Conservation (phyloP, 2,329 filamentous ascomycete genomes). For the Diaporthe ilicicola region DNA sequence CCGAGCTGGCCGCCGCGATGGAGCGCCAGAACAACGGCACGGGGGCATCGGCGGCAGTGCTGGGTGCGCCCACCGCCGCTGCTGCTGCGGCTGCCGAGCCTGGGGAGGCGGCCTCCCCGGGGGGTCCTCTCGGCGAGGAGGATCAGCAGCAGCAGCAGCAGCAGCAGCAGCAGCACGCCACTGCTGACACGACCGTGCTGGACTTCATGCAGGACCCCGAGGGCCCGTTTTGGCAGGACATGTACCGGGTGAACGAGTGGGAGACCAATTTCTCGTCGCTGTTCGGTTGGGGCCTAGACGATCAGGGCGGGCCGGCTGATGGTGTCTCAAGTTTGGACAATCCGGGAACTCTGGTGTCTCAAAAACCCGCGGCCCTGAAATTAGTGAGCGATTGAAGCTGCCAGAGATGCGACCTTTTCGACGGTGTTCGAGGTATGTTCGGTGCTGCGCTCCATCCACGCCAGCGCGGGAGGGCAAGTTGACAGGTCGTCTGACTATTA, state of each 20-base stretch:
- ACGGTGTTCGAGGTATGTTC: neutral
- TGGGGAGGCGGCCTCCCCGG: neutral
- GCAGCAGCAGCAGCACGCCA: too few species aligned
- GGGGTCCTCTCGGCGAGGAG: neutral
- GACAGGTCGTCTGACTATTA: neutral
- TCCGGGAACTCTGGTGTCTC: neutral
- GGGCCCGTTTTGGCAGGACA: slow-evolving; percentile 28
- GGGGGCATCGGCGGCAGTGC: too few species aligned
- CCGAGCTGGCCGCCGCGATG: slow-evolving; percentile 24
- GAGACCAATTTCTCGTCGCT: slow-evolving; percentile 24
- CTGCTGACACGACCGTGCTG: neutral
- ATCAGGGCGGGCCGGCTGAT: neutral
- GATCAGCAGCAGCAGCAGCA: neutral
- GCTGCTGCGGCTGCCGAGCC: neutral
- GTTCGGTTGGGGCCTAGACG: slow-evolving; percentile 25
- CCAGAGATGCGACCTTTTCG: neutral
- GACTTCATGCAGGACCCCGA: slow-evolving; percentile 20
- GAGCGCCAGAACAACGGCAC: neutral
- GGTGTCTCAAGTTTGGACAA: neutral
- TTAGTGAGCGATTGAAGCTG: too few species aligned
- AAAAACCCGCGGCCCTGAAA: neutral
- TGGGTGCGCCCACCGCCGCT: neutral
- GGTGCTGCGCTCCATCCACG: neutral
- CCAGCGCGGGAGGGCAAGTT: neutral
- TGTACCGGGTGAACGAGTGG: slow-evolving; percentile 20